Evolutionary conservation across 306 rosid genomes (phyloP), one percentile per base, ranked within the genome.

Genomic region (Prunus armeniaca): DNA sequence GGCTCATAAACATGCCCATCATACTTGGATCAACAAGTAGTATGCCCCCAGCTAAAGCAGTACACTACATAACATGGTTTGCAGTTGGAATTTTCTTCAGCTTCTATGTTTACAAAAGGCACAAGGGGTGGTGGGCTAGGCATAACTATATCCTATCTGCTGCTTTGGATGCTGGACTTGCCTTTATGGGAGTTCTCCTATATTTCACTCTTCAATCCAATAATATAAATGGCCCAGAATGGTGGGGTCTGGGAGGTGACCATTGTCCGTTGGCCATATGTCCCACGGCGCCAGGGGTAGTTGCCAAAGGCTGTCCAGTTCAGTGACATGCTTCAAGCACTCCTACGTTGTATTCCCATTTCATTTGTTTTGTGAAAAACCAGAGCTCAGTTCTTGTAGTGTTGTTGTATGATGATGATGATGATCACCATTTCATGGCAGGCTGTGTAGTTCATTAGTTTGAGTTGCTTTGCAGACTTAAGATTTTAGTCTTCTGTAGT

Each of bases 221-320:
- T 12, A 22, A 66, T 20, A 67, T 81, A 38, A 12, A 19, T 0
- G 95, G 95, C 22, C 95, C 92, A 11, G 0, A 0, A 0, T 90
- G 97, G 97, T 90, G 96, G 97, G 96, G 97, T 9, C 75, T 82
- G 18, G 69, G 67, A 0, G 34, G 47, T 71, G 97, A 89, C 62
- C 93, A 88, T 12, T 92, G 93, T 18, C 80, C 80, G 2, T 79
- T 90, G 85, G 95, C 90, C 3, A 19, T 0, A 0, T 90, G 92
- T 55, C 95, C 95, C 11, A 88, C 88, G 17, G 89, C 90, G 28
- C 92, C 92, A 2, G 93, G 97, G 10, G 32, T 90, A 0, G 25
- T 18, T 63, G 41, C 56, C 15, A 19, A 41, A 20, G 97, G 93
- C 3, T 92, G 93, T 34, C 97, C 92, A 49, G 72, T 79, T 51